A percentile compares a stretch with the other conserved stretches of the same genome.
phyloP scores from a whole-genome alignment of 495 filamentous ascomycete species.

The Daldinia caldariorum region DNA sequence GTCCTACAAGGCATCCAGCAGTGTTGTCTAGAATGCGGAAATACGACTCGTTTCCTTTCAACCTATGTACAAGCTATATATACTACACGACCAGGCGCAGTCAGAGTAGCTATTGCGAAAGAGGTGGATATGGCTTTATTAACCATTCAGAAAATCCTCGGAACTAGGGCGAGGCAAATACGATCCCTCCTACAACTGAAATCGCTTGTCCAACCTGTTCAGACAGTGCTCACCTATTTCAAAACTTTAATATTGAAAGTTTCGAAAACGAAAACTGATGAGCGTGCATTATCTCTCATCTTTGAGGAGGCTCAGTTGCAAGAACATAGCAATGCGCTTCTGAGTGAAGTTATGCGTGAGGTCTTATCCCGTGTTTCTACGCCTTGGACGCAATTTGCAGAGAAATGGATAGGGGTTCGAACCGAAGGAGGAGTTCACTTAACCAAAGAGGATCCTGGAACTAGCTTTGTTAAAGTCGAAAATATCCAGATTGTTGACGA shows the following conservation, averaged over 20 bases:
- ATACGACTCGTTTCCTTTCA: slow-evolving; percentile 62
- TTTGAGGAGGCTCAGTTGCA: slow-evolving; percentile 70
- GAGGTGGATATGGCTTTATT: slow-evolving; percentile 64
- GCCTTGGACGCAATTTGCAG: slow-evolving; percentile 77
- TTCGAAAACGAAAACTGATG: slow-evolving; percentile 66
- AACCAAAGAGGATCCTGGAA: slow-evolving; percentile 56
- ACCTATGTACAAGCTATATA: slow-evolving; percentile 63
- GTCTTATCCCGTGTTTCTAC: slow-evolving; percentile 69
- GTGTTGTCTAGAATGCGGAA: slow-evolving; percentile 68
- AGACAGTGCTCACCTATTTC: slow-evolving; percentile 70
- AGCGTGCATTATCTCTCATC: slow-evolving; percentile 72
- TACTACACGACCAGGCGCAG: slow-evolving; percentile 55
- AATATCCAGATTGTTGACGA: slow-evolving; percentile 66
- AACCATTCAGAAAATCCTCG: slow-evolving; percentile 66
- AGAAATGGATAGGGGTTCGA: slow-evolving; percentile 81
- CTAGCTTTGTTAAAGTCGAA: slow-evolving; percentile 70
- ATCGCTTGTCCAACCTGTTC: slow-evolving; percentile 68
- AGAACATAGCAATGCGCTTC: slow-evolving; percentile 68
- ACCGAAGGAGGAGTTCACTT: slow-evolving; percentile 61
- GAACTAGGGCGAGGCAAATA: slow-evolving; percentile 50
- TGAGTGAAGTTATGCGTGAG: slow-evolving; percentile 71
- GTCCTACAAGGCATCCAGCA: slow-evolving; percentile 66
- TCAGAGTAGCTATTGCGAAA: slow-evolving; percentile 69
- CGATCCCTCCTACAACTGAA: slow-evolving; percentile 76
- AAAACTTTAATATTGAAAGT: slow-evolving; percentile 66